These are phyloP conservation scores for Trichoderma orchidacearum DNA, from an alignment of 495 filamentous ascomycete genomes.

Conservation along the genomic window DNA sequence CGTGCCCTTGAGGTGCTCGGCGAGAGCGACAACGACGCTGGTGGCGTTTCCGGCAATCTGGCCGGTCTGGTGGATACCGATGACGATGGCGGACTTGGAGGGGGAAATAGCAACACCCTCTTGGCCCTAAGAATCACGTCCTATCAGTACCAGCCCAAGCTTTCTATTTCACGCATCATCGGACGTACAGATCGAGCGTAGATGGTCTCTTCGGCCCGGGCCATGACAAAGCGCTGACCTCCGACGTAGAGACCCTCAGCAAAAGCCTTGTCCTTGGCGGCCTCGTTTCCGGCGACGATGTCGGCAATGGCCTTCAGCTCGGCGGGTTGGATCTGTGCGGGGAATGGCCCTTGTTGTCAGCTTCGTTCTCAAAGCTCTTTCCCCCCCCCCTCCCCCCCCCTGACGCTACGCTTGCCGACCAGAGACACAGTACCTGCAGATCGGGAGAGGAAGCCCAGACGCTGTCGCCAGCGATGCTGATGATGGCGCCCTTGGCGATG, in stretches of 20 bases:
- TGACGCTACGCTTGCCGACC: background rate
- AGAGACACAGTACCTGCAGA: slow-evolving; percentile 45
- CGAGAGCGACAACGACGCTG: slow-evolving; percentile 51
- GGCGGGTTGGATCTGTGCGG: slow-evolving; percentile 33
- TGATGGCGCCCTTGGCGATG: slow-evolving; percentile 79
- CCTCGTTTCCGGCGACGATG: slow-evolving; percentile 30
- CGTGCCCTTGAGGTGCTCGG: slow-evolving; percentile 55
- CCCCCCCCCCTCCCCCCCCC: background rate
- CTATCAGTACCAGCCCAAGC: background rate
- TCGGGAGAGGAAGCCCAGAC: slow-evolving; percentile 61
- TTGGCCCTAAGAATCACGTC: slow-evolving; percentile 52
- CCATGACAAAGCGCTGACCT: slow-evolving; percentile 55
- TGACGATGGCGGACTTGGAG: slow-evolving; percentile 71
- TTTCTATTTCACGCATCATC: background rate
- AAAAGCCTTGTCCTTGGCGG: slow-evolving; percentile 31
- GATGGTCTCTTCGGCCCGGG: slow-evolving; percentile 63
- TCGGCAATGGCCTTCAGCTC: slow-evolving; percentile 44
- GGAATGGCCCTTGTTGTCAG: slow-evolving; percentile 1
- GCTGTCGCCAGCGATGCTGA: slow-evolving; percentile 67
- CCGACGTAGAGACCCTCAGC: slow-evolving; percentile 54
- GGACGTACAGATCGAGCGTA: slow-evolving; percentile 70
- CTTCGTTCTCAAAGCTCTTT: too few relatives aligned
- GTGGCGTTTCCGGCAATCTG: slow-evolving; percentile 52
- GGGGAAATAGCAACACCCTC: slow-evolving; percentile 68
- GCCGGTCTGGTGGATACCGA: slow-evolving; percentile 57